Evolutionary conservation across 2,329 filamentous ascomycete genomes (phyloP).

Genomic region (Tricladium varicosporioides): DNA sequence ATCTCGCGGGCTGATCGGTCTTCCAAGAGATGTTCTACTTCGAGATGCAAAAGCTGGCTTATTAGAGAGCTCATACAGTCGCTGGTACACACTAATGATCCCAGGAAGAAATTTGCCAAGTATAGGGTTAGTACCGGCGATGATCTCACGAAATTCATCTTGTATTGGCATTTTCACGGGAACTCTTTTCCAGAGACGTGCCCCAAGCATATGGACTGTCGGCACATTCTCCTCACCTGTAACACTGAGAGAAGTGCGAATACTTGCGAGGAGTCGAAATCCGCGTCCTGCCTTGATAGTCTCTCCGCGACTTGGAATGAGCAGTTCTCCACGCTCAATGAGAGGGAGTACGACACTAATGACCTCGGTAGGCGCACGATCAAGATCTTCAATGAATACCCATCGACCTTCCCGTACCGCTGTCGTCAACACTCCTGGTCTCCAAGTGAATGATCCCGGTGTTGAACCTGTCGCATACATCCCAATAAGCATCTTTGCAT

Average conservation of each 20-base stretch:
- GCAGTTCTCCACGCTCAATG: conserved; percentile 86
- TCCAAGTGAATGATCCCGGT: conserved; percentile 89
- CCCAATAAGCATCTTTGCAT: conserved; percentile 93
- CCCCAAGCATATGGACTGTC: conserved; percentile 69
- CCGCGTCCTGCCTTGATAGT: conserved; percentile 77
- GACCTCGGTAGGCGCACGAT: conserved; percentile 91
- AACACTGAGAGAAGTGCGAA: conserved; percentile 71
- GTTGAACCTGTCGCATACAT: conserved; percentile 88
- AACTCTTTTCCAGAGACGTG: conserved; percentile 83
- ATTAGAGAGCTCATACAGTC: conserved; percentile 45
- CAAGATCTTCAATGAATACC: conserved; percentile 96
- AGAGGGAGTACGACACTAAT: conserved; percentile 89
- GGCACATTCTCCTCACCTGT: conserved; percentile 67
- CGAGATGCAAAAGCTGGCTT: conserved; percentile 45
- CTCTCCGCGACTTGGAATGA: conserved; percentile 87
- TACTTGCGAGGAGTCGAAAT: conserved; percentile 89
- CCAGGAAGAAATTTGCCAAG: conserved; percentile 61
- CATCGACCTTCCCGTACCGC: conserved; percentile 92
- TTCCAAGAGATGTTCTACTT: conserved; percentile 47
- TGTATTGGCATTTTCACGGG: conserved; percentile 63
- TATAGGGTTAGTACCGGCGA: conserved; percentile 67
- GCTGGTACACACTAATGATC: conserved; percentile 58
- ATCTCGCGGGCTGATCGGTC: conserved; percentile 68
- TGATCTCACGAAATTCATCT: conserved; percentile 71
- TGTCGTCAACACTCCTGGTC: conserved; percentile 86